phyloP scores from a whole-genome alignment of 1,139 yeast species.

The Yamadazyma aaseri region DNA sequence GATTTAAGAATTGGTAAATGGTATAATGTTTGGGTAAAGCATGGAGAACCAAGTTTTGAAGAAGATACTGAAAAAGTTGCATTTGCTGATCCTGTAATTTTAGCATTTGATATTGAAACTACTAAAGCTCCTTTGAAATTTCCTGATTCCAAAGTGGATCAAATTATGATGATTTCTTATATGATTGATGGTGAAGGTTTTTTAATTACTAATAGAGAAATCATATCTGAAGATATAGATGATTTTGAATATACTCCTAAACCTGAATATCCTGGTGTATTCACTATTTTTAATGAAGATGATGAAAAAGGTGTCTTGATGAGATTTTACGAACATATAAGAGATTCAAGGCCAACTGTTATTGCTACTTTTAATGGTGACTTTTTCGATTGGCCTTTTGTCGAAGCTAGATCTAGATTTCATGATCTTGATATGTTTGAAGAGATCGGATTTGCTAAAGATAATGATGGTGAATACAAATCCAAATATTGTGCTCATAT shows the following conservation, averaged over 20 bases:
- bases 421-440: constrained; percentile 89
- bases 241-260: constrained; percentile 98
- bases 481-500: constrained; percentile 92
- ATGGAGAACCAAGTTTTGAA: constrained; percentile 52
- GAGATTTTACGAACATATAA: constrained; percentile 84
- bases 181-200: constrained; percentile 99
- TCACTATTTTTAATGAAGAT: constrained; percentile 85
- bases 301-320: constrained; percentile 74
- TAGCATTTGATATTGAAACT: constrained; percentile 97
- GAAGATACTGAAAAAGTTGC: constrained; percentile 78
- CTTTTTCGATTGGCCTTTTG: constrained; percentile 99
- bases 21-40: constrained; percentile 76
- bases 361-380: constrained; percentile 98
- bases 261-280: constrained; percentile 91
- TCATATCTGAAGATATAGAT: constrained; percentile 90
- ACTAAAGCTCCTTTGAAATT: constrained; percentile 95
- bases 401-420: constrained; percentile 78
- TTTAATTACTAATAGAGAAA: constrained; percentile 89
- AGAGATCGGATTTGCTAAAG: constrained; percentile 92
- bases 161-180: constrained; percentile 97
- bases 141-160: constrained; percentile 92
- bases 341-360: constrained; percentile 88
- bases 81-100: constrained; percentile 95
- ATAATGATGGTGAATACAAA: constrained; percentile 88
- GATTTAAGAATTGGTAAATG: constrained; percentile 91